Percentiles rank a stretch among this genome's conserved stretches.
Evolutionary conservation across 2,329 filamentous ascomycete species (phyloP).

Genomic region (Aureobasidium sp.): DNA sequence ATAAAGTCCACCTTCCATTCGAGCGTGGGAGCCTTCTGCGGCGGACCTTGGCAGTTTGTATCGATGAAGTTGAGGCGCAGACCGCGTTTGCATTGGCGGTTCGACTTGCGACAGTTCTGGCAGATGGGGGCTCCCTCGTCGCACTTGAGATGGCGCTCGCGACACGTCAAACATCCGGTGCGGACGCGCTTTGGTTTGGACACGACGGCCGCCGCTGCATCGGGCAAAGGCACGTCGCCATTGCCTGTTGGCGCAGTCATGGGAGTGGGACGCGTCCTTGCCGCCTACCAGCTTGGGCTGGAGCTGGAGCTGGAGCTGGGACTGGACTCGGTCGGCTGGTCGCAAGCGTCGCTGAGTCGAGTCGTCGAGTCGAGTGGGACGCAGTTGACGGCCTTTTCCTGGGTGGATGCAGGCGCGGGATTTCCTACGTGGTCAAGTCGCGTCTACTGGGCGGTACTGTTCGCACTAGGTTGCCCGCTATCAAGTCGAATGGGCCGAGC

Average conservation of each 20-base stretch:
- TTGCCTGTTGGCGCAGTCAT: constrained; percentile 18
- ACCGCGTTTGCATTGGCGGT: constrained; percentile 74
- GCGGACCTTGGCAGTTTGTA: constrained; percentile 61
- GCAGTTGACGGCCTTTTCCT: background rate
- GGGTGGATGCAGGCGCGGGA: background rate
- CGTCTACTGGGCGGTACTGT: background rate
- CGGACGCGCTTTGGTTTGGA: constrained; percentile 75
- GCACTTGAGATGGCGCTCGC: constrained; percentile 84
- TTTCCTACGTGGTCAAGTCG: background rate
- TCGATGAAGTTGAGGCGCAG: constrained; percentile 88
- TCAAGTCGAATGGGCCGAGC: background rate
- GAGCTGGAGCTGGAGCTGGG: background rate
- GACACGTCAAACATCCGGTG: constrained; percentile 83
- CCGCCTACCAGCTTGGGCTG: background rate
- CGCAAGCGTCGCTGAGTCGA: background rate
- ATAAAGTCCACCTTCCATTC: constrained; percentile 71
- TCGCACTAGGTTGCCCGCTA: background rate
- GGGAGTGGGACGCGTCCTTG: background rate
- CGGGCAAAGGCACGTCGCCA: constrained; percentile 21
- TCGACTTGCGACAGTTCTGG: constrained; percentile 82
- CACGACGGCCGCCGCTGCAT: constrained; percentile 25
- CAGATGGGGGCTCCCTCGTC: constrained; percentile 62
- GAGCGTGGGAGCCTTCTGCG: constrained; percentile 48
- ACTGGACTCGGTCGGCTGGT: background rate
- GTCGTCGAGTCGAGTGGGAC: background rate